Evolutionary conservation across 2,329 filamentous ascomycete species (phyloP).

Genomic region (Setomelanomma holmii): DNA sequence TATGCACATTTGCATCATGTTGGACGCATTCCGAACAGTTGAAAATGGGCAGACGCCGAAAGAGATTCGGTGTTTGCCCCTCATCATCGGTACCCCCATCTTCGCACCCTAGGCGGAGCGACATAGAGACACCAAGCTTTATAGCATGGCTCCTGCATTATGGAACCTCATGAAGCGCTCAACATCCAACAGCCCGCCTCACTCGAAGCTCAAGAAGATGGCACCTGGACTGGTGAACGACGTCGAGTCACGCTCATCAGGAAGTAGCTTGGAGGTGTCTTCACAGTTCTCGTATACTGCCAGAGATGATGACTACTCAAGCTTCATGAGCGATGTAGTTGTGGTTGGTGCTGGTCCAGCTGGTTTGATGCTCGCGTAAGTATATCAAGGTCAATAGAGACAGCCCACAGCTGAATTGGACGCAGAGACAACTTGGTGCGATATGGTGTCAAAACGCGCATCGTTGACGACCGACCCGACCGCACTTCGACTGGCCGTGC

Average conservation of each 20-base stretch:
- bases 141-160: conserved; percentile 43
- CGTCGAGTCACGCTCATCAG: conserved; percentile 32
- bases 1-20: conserved; percentile 8
- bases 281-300: conserved; percentile 23
- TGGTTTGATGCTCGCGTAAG: conserved; percentile 54
- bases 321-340: conserved; percentile 48
- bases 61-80: conserved; percentile 26
- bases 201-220: conserved; percentile 44
- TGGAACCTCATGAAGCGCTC: conserved; percentile 47
- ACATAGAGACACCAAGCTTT: conserved; percentile 15
- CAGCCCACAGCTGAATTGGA: conserved; percentile 8
- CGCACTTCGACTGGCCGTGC: conserved; percentile 73
- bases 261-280: conserved; percentile 27
- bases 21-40: conserved; percentile 12
- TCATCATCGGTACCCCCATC: conserved; percentile 37
- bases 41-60: conserved; percentile 36
- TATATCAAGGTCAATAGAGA: conserved; percentile 2
- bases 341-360: conserved; percentile 54
- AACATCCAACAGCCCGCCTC: conserved; percentile 28
- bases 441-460: conserved; percentile 69
- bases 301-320: conserved; percentile 34
- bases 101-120: conserved; percentile 27
- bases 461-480: conserved; percentile 73
- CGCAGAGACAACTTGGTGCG: conserved; percentile 64
- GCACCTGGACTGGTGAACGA: conserved; percentile 37